phyloP scores from a whole-genome alignment of 1,284 basidiomycete species.

The Paramarasmius palmivorus region DNA sequence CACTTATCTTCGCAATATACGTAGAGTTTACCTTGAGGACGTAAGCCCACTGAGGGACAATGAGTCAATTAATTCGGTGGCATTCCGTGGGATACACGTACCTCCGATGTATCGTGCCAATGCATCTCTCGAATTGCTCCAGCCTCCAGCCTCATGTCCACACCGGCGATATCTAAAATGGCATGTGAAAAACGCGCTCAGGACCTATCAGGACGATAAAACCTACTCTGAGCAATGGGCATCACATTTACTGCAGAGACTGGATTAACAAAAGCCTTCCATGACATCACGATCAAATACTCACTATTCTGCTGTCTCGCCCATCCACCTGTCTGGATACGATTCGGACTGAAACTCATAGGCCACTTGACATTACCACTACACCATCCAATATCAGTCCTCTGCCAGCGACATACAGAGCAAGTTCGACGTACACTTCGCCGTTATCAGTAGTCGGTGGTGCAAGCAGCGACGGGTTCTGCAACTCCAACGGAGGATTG shows the following conservation, averaged over 20 bases:
- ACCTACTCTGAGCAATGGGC: conserved; percentile 59
- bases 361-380: conserved; percentile 72
- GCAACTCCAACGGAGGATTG: conserved; percentile 45
- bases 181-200: conserved; percentile 1
- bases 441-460: conserved; percentile 57
- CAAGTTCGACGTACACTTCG: conserved; percentile 41
- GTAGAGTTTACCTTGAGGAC: conserved; percentile 62
- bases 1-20: too few species aligned
- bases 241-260: conserved; percentile 52
- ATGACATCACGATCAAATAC: conserved; percentile 15
- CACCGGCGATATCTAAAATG: conserved; percentile 58
- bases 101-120: conserved; percentile 72
- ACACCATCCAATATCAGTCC: conserved; percentile 7
- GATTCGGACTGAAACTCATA: conserved; percentile 66
- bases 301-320: conserved; percentile 66
- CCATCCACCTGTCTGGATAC: conserved; percentile 73
- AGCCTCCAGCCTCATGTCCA: conserved; percentile 68
- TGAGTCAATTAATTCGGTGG: conserved; percentile 8
- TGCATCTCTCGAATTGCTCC: conserved; percentile 72
- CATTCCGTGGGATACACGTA: conserved; percentile 29
- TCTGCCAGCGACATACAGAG: too few species aligned
- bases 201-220: conserved; percentile 3
- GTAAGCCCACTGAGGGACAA: conserved; percentile 64
- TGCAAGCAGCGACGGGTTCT: conserved; percentile 50
- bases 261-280: neutral